A percentile compares a stretch with the other conserved stretches of the same genome.
Conservation (phyloP, 2,329 filamentous ascomycete genomes). For the Pseudogymnoascus sp. region DNA sequence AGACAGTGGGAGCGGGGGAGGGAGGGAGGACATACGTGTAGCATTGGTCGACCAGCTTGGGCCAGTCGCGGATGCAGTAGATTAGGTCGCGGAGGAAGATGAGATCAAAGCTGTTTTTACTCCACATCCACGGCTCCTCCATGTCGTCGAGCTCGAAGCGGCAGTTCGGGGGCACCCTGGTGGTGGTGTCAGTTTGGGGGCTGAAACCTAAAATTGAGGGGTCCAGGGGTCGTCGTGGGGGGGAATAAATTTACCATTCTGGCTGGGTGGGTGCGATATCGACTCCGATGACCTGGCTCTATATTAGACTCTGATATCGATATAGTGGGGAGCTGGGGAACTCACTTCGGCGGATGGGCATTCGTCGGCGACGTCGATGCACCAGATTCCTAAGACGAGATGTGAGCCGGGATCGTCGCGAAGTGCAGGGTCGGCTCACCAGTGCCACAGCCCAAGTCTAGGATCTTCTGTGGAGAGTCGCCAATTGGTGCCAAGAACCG, state of each 20-base stretch:
- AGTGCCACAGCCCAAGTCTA: conserved; percentile 34
- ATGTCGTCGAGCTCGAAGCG: conserved; percentile 26
- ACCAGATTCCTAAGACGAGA: neutral
- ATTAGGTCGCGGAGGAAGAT: conserved; percentile 9
- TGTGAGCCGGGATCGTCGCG: neutral
- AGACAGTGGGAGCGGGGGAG: neutral
- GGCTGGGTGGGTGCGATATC: conserved; percentile 17
- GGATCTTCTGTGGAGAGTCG: conserved; percentile 25
- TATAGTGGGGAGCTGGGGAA: neutral
- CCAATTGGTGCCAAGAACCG: conserved; percentile 16
- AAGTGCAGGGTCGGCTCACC: conserved; percentile 22
- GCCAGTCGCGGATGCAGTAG: conserved; percentile 12
- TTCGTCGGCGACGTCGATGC: neutral
- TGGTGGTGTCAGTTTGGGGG: neutral
- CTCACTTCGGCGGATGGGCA: conserved; percentile 13
- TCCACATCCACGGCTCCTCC: conserved; percentile 22
- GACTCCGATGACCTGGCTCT: neutral
- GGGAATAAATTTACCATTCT: neutral
- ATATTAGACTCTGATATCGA: neutral
- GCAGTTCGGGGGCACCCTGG: conserved; percentile 16
- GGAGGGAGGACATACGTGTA: neutral
- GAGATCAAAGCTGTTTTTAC: conserved; percentile 10
- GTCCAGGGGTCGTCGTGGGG: neutral
- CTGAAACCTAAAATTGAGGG: neutral
- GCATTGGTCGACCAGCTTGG: conserved; percentile 11